Evolutionary conservation across 345 rosid species (phyloP), one percentile per base, ranked within the genome.

Genomic region (Alliaria petiolata): DNA sequence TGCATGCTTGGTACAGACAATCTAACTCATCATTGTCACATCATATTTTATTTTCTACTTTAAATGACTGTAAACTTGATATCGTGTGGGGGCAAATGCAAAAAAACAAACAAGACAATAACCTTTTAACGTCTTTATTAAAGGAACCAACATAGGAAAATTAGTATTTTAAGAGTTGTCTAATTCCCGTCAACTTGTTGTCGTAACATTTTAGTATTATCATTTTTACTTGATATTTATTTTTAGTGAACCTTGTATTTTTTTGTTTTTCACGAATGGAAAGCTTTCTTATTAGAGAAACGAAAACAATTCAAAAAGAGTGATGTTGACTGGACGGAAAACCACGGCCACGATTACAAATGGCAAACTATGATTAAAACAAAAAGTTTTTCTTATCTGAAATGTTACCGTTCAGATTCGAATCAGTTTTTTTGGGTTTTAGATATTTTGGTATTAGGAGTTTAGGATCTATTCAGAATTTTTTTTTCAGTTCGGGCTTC

Each of bases 1-100:
- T 66, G 71, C 49, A 56, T n/a, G 45, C 28, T 47, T 28, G 62
- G 68, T 74, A 12, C 72, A 59, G 26, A 42, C 72, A 50, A 58
- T 58, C 68, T 58, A 74, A 74, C 68, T 59, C 39, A 58, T 65
- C 54, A 67, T 22, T 49, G 72, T 74, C 67, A 66, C 67, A 74
- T 74, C 72, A 42, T 5, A 34, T 0, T 34, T 19, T 54, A 44
- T 26, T 73, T 13, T 56, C 28, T 12, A 26, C 60, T 57, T 65
- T 47, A 45, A 40, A 49, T 49, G 12, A 59, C 33, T 66, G 72
- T 67, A 31, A 49, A 66, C 33, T 67, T 67, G 56, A 60, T 67
- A 59, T 55, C 78, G 78, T 66, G 78, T 74, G 55, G 78, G 78
- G 72, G 67, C 67, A 49, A n/a, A 11, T 38, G 17, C 14, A 38